Evolutionary conservation across 177 flowering plant species (phyloP).

Genomic region (Tripterygium wilfordii): DNA sequence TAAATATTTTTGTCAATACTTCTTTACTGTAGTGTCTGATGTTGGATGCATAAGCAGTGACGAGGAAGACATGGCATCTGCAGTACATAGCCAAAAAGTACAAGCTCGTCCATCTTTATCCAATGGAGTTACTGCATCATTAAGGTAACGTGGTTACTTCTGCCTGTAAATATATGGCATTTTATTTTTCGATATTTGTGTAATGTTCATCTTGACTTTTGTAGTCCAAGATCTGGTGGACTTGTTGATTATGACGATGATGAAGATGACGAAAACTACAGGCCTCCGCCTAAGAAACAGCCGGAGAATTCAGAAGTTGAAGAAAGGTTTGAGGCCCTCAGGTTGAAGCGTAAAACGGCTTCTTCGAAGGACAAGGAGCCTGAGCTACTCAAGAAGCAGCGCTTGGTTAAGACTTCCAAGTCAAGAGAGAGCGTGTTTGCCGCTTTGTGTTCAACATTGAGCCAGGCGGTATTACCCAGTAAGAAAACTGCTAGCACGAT

Average conservation of each 20-base stretch:
- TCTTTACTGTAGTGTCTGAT: not conserved
- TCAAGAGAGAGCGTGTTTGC: slow-evolving; percentile 40
- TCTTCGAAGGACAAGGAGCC: slow-evolving; percentile 41
- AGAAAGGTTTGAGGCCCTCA: slow-evolving; percentile 29
- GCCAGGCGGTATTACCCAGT: slow-evolving; percentile 38
- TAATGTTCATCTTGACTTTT: slow-evolving; percentile 4
- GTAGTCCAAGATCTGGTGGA: slow-evolving; percentile 64
- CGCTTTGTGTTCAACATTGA: slow-evolving; percentile 52
- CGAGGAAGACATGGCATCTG: slow-evolving; percentile 89
- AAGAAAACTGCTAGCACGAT: slow-evolving; percentile 25
- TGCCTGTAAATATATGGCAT: not conserved
- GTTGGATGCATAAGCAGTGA: slow-evolving; percentile 39
- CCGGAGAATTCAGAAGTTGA: slow-evolving; percentile 40
- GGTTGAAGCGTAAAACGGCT: slow-evolving; percentile 44
- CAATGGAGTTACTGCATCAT: slow-evolving; percentile 51
- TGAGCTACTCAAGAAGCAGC: slow-evolving; percentile 52
- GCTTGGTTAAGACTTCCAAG: slow-evolving; percentile 38
- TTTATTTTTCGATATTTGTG: no score
- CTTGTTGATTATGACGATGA: slow-evolving; percentile 96
- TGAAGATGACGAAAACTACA: slow-evolving; percentile 84
- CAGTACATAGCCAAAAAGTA: slow-evolving; percentile 31
- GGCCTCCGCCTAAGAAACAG: slow-evolving; percentile 60
- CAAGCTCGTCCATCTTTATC: slow-evolving; percentile 34
- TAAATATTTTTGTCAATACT: not conserved
- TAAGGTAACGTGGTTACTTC: slow-evolving; percentile 37